These are phyloP conservation scores for Agarophyton chilense DNA, from an alignment of 23 red algal genomes.

Conservation along the genomic window DNA sequence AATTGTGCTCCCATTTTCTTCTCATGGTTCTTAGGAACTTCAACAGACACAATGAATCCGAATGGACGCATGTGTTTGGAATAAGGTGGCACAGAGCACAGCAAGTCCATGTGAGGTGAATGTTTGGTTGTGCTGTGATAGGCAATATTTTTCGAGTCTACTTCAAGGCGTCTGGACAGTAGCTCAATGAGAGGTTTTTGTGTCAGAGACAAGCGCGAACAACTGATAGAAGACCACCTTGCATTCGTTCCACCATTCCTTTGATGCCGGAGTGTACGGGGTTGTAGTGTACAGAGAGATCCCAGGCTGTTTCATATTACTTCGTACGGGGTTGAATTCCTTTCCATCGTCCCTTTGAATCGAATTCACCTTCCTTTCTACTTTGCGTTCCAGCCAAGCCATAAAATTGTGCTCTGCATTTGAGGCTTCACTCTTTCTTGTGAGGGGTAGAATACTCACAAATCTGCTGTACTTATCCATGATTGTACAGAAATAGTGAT, in stretches of 20 bases:
- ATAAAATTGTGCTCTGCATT: neutral
- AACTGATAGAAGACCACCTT: neutral
- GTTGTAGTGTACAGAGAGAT: neutral
- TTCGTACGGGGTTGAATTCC: slow-evolving; percentile 1
- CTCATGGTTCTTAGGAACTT: neutral
- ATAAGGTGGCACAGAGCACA: neutral
- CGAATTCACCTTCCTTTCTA: neutral
- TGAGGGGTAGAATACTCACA: neutral
- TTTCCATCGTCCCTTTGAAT: slow-evolving; percentile 1
- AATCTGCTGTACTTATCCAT: neutral
- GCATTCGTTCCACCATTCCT: slow-evolving; percentile 1
- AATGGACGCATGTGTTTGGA: slow-evolving; percentile 23
- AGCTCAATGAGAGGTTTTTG: neutral
- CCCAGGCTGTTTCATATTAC: neutral
- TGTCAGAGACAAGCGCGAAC: slow-evolving; percentile 3
- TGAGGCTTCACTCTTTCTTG: neutral
- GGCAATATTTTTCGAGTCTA: neutral
- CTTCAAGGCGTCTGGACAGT: neutral
- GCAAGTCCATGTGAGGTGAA: neutral
- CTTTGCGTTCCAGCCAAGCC: slow-evolving; percentile 3
- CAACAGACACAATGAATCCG: neutral
- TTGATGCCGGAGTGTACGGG: slow-evolving; percentile 4
- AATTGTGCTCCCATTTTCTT: too few relatives aligned
- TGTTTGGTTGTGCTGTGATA: neutral
- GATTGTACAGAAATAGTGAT: slow-evolving; percentile 6